phyloP scores from a whole-genome alignment of 2,329 filamentous ascomycete genomes.

The Dryadomyces quercus-mongolicae region DNA sequence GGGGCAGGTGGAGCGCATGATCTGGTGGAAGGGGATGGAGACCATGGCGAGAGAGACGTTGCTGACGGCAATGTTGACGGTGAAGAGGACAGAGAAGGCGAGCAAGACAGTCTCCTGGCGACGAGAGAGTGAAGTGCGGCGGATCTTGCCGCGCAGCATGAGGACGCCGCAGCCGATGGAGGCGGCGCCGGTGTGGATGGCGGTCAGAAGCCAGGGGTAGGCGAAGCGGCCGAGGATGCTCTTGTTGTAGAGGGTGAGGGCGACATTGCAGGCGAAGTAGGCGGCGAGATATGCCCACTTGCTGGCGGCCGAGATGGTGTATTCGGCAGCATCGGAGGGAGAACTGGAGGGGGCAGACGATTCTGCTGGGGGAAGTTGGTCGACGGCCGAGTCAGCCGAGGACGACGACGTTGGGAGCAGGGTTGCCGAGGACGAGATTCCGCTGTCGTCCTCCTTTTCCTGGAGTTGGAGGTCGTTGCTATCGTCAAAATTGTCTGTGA shows the following conservation, averaged over 20 bases:
- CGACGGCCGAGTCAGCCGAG: background rate
- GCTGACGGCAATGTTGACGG: conserved; percentile 14
- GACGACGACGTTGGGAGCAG: background rate
- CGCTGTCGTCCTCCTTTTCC: background rate
- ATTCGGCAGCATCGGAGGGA: conserved; percentile 15
- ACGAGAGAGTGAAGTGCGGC: conserved; percentile 5
- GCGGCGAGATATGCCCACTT: conserved; percentile 15
- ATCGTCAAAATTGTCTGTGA: background rate
- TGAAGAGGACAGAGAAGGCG: conserved; percentile 12
- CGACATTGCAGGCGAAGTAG: conserved; percentile 15
- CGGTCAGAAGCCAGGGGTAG: conserved; percentile 14
- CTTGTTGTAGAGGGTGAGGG: conserved; percentile 15
- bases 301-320: conserved; percentile 14
- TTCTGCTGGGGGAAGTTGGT: no score
- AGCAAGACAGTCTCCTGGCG: conserved; percentile 10
- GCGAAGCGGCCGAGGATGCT: conserved; percentile 12
- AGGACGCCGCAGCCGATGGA: conserved; percentile 12
- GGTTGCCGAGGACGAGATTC: background rate
- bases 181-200: conserved; percentile 13
- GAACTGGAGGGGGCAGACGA: background rate
- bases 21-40: conserved; percentile 55
- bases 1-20: conserved; percentile 48
- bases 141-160: conserved; percentile 9
- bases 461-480: background rate
- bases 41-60: conserved; percentile 14